Evolutionary conservation across 1,284 basidiomycete species (phyloP), one percentile per base, ranked within the genome.

Genomic region (Flammula alnicola): DNA sequence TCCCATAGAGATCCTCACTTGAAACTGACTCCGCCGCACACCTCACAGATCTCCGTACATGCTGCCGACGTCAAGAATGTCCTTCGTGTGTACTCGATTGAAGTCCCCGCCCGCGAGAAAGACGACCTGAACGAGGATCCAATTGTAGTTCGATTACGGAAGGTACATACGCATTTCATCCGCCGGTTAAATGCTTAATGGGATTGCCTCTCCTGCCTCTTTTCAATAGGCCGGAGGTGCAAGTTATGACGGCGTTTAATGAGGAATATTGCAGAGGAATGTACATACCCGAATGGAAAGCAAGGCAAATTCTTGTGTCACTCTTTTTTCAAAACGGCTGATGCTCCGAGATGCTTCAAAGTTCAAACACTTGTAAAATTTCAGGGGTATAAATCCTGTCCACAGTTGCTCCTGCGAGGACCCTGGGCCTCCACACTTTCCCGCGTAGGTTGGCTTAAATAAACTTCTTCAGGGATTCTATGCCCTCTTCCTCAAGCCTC

Each of bases 61-160:
- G 65, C 84, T 32, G 89, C 88, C 56, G 86, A 93, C 70, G 91
- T 95, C 66, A 95, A 95, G 75, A 68, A 74, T 48, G 84, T 88
- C 49, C 71, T 96, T 61, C 80, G 83, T 49, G 81, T 84, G 47
- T 94, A 81, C 73, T 92, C 91, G 47, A 86, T 95, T 59, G 92
- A 95, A 64, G 86, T 95, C 51, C 79, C 90, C 11, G 92, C 92
- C 26, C 79, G 83, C 45, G 88, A 90, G 66, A 81, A 80, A 66
- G 84, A 86, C 47, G 92, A 95, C 69, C 71, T 95, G 54, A 85
- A 86, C 59, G 88, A 95, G 76, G 91, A 90, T 47, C 81, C 84
- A 22, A 88, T 91, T 59, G 72, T 93, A 47, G 68, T 77, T 44
- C 78, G 79, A 59, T 73, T 93, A 67, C 79, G 89, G 67, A 91